Percentiles rank a stretch among this genome's conserved stretches.
These are phyloP conservation scores for Rutstroemia sp. DNA, from an alignment of 2,329 filamentous ascomycete species.

Conservation along the genomic window DNA sequence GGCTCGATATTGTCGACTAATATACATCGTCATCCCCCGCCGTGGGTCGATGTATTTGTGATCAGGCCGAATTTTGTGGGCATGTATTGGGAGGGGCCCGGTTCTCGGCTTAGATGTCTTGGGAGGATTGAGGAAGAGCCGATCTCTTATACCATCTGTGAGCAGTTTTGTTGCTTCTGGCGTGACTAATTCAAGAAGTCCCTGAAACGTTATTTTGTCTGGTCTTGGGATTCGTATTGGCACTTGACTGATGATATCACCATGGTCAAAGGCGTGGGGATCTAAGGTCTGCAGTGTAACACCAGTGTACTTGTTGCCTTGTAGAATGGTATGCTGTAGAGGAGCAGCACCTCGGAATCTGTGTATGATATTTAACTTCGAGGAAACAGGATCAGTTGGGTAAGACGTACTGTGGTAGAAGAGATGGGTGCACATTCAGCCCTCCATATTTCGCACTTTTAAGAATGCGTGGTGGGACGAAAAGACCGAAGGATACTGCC, in stretches of 20 bases:
- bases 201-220: constrained; percentile 36
- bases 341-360: constrained; percentile 82
- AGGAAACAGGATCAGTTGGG: background rate
- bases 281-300: constrained; percentile 85
- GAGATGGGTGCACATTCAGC: constrained; percentile 86
- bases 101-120: constrained; percentile 25
- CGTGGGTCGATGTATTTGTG: constrained; percentile 58
- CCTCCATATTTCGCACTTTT: constrained; percentile 69
- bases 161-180: constrained; percentile 65
- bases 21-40: constrained; percentile 43
- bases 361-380: background rate
- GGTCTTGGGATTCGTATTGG: constrained; percentile 45
- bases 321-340: constrained; percentile 74
- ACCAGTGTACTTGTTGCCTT: constrained; percentile 54
- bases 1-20: constrained; percentile 49
- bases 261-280: constrained; percentile 67
- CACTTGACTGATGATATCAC: constrained; percentile 66
- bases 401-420: constrained; percentile 66
- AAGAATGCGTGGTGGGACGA: constrained; percentile 74
- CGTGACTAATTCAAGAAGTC: constrained; percentile 50
- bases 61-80: constrained; percentile 63
- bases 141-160: constrained; percentile 51
- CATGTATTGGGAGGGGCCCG: constrained; percentile 39
- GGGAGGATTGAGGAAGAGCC: constrained; percentile 59
- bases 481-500: constrained; percentile 89